A percentile compares a stretch with the other conserved stretches of the same genome.
Conservation (phyloP, 1,284 basidiomycete genomes). For the Sparassis latifolia region DNA sequence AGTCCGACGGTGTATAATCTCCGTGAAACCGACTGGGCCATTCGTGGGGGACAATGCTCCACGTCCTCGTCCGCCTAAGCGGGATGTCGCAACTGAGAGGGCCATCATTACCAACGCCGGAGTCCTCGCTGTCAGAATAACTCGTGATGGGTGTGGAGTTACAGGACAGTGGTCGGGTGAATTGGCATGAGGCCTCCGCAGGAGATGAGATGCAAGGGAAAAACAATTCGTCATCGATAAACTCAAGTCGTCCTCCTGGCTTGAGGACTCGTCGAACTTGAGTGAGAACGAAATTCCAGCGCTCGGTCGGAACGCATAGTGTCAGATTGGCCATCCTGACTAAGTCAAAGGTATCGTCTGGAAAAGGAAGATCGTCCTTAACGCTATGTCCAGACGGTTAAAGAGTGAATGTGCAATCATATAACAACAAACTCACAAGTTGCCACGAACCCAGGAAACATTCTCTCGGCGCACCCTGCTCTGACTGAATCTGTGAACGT, state of each 20-base stretch:
- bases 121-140: constrained; percentile 1
- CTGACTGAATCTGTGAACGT: constrained; percentile 32
- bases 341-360: constrained; percentile 55
- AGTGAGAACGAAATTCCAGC: constrained; percentile 50
- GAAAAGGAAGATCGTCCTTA: constrained; percentile 49
- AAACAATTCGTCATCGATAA: constrained; percentile 64
- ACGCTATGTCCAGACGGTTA: constrained; percentile 31
- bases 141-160: neutral
- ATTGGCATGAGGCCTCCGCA: neutral
- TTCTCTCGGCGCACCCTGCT: constrained; percentile 29
- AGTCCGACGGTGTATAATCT: neutral
- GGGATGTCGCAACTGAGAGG: neutral
- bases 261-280: constrained; percentile 57
- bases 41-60: no score
- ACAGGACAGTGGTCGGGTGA: neutral
- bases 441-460: constrained; percentile 48
- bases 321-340: constrained; percentile 64
- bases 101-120: neutral
- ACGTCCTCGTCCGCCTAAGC: no score
- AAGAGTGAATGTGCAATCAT: no score
- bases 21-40: no score
- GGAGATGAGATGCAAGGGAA: constrained; percentile 39
- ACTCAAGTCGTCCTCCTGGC: constrained; percentile 55
- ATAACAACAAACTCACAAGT: constrained; percentile 47
- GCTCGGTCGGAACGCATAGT: constrained; percentile 49